A percentile compares a stretch with the other conserved stretches of the same genome.
Conservation (phyloP, 495 filamentous ascomycete genomes). For the Xylaria curta region DNA sequence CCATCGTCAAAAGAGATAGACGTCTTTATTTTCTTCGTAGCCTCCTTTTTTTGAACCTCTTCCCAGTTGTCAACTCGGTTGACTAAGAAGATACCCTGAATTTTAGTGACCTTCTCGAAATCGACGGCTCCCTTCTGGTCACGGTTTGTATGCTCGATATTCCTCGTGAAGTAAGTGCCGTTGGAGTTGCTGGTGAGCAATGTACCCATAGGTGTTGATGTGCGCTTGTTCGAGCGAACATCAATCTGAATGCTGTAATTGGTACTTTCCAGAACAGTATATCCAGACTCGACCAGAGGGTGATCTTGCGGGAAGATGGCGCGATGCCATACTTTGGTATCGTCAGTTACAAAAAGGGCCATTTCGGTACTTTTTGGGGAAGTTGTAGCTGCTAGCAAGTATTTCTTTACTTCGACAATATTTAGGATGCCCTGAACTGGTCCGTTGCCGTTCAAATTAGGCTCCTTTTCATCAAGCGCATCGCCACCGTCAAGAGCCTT, state of each 20-base stretch:
- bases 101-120: constrained; percentile 87
- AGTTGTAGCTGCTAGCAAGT: constrained; percentile 80
- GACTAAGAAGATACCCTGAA: constrained; percentile 89
- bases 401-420: constrained; percentile 80
- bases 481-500: constrained; percentile 52
- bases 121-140: constrained; percentile 74
- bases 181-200: constrained; percentile 95
- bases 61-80: constrained; percentile 89
- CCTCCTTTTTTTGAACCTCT: constrained; percentile 62
- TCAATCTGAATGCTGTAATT: constrained; percentile 97
- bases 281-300: constrained; percentile 80
- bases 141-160: constrained; percentile 90
- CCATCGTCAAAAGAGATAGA: constrained; percentile 95
- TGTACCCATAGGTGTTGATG: constrained; percentile 74
- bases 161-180: constrained; percentile 91
- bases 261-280: constrained; percentile 92
- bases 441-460: constrained; percentile 72
- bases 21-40: constrained; percentile 70
- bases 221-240: constrained; percentile 70
- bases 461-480: constrained; percentile 66
- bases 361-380: constrained; percentile 84
- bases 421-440: constrained; percentile 77
- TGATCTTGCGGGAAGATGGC: constrained; percentile 79
- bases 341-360: constrained; percentile 81
- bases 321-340: constrained; percentile 86